Base-by-base conservation (phyloP, 495 filamentous ascomycete genomes). In the Acidomyces sp. region DNA sequence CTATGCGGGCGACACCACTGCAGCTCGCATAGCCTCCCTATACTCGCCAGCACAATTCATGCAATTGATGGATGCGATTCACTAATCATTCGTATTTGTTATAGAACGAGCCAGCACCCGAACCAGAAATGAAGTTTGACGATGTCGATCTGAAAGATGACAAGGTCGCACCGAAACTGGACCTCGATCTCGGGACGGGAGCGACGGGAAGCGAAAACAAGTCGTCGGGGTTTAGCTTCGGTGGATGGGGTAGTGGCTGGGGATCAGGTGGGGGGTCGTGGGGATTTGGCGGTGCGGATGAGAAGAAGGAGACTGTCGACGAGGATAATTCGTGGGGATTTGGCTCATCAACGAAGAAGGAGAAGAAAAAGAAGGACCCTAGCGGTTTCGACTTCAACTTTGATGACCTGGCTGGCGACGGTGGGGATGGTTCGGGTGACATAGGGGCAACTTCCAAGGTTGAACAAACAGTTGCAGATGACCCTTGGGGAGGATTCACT, bases 221-320 rank as follows among this genome's bases (percentile, higher is more conserved):
- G 37, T 42, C 46, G 9, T 52, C 48, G 17, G 45, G 49, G 6
- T 55, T 55, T 48, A 38, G 52, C 20, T 42, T 49, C 31, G 49
- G 48, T 12, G 49, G 48, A 31, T 55, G 49, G 49, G 45, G 49
- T 2, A 47, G 46, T n/a, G 49, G 48, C 19, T 57, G 47, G 48
- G 54, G 50, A 10, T 39, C 45, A 6, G 26, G 43, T 3, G 35
- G 32, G 19, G 31, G 36, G n/a, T 43, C 46, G 7, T 54, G 54
- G 47, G 48, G 40, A 9, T 42, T 49, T 34, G 44, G 37, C 9
- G 43, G 34, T 9, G 26, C 11, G 10, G 50, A 51, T 6, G 41
- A 49, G 21, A 44, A 55, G 39, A 46, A 52, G 31, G 37, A 49
- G 7, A 29, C 33, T n/a, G 39, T 13, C n/a, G 37, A 37, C 7